Conservation (phyloP, 2,329 filamentous ascomycete species). For the Endocalyx cinctus region DNA sequence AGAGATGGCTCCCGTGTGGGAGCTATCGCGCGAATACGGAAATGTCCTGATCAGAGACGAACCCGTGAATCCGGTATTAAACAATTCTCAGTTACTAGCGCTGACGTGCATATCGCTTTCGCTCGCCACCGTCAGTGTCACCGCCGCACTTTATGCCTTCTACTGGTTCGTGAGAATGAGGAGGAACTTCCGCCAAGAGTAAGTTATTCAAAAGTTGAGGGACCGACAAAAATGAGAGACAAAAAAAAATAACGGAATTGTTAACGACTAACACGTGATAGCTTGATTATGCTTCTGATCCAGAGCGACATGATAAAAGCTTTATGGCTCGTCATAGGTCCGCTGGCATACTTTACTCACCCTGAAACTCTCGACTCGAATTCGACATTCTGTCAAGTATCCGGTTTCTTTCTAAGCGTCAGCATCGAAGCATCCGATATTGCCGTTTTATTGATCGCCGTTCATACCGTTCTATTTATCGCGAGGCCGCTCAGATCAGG, state of each 20-base stretch:
- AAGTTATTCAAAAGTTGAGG: slow-evolving; percentile 24
- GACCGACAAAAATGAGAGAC: neutral
- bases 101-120: slow-evolving; percentile 38
- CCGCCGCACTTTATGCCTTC: slow-evolving; percentile 51
- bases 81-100: slow-evolving; percentile 14
- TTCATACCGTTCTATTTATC: slow-evolving; percentile 70
- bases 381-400: slow-evolving; percentile 60
- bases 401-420: slow-evolving; percentile 62
- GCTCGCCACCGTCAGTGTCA: slow-evolving; percentile 48
- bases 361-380: slow-evolving; percentile 35
- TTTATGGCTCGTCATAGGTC: slow-evolving; percentile 62
- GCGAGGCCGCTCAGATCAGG: slow-evolving; percentile 48
- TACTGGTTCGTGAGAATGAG: slow-evolving; percentile 74
- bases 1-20: no score
- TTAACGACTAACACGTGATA: no score
- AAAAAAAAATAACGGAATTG: slow-evolving; percentile 15
- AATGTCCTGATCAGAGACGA: no score
- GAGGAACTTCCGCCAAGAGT: slow-evolving; percentile 70
- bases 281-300: slow-evolving; percentile 70
- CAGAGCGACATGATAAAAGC: slow-evolving; percentile 68
- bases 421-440: slow-evolving; percentile 69
- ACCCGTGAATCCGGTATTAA: slow-evolving; percentile 2
- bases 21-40: no score
- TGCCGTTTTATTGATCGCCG: slow-evolving; percentile 66
- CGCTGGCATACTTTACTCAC: slow-evolving; percentile 51